Conservation (phyloP, 805 yeast genomes). For the Wickerhamomyces bovis region DNA sequence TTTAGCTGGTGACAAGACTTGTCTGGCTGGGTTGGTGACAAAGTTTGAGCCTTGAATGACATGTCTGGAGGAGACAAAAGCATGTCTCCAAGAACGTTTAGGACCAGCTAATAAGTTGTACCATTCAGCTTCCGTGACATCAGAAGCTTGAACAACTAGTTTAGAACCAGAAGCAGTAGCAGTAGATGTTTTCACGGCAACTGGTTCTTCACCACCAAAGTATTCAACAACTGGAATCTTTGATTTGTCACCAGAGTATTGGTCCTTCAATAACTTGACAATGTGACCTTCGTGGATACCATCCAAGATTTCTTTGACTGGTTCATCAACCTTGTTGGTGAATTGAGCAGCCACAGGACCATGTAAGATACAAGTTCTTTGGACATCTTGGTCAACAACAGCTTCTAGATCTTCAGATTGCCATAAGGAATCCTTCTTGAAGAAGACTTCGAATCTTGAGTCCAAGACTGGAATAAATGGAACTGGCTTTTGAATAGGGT, state of each 20-base stretch:
- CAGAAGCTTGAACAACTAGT: slow-evolving; percentile 34
- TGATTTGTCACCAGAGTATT: slow-evolving; percentile 63
- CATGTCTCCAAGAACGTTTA: slow-evolving; percentile 81
- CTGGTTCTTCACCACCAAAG: slow-evolving; percentile 65
- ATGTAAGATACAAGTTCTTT: slow-evolving; percentile 97
- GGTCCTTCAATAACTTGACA: slow-evolving; percentile 56
- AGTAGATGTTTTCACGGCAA: slow-evolving; percentile 27
- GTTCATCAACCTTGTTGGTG: slow-evolving; percentile 83
- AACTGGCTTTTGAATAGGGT: slow-evolving; percentile 91
- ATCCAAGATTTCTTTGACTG: slow-evolving; percentile 86
- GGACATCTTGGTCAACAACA: slow-evolving; percentile 92
- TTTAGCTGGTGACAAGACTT: slow-evolving; percentile 71
- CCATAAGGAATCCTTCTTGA: slow-evolving; percentile 98
- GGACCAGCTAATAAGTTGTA: slow-evolving; percentile 75
- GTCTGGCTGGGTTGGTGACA: slow-evolving; percentile 71
- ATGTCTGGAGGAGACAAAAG: slow-evolving; percentile 72
- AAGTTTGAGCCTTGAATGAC: slow-evolving; percentile 83
- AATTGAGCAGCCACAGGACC: slow-evolving; percentile 98
- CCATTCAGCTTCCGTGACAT: slow-evolving; percentile 48
- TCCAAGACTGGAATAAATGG: slow-evolving; percentile 96
- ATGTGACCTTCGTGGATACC: slow-evolving; percentile 88
- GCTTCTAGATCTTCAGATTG: slow-evolving; percentile 97
- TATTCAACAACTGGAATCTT: slow-evolving; percentile 85
- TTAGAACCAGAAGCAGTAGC: slow-evolving; percentile 28
- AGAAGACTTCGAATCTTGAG: slow-evolving; percentile 89